Conservation (phyloP, 345 rosid species). For the Lepidium africanum region DNA sequence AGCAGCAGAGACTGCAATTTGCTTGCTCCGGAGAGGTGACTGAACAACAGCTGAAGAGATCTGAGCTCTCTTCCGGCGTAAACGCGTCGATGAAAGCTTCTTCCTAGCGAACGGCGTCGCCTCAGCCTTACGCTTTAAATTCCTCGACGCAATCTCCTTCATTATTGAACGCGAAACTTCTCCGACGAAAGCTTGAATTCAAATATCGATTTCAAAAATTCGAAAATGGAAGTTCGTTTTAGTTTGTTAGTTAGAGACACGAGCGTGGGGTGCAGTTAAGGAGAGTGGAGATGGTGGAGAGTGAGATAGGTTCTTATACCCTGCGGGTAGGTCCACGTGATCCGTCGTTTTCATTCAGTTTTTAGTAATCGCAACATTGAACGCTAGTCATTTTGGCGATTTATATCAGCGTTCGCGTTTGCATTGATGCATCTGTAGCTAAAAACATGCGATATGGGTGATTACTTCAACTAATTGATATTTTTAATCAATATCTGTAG, state of each 20-base stretch:
- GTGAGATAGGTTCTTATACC: conserved; percentile 7
- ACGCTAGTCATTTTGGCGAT: background rate
- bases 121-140: conserved; percentile 23
- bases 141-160: conserved; percentile 26
- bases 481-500: background rate
- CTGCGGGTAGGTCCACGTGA: conserved; percentile 27
- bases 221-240: conserved; percentile 18
- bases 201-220: conserved; percentile 20
- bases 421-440: background rate
- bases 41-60: conserved; percentile 30
- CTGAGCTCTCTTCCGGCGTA: conserved; percentile 39
- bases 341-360: background rate
- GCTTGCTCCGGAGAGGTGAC: background rate
- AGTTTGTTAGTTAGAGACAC: conserved; percentile 9
- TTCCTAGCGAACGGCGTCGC: conserved; percentile 23
- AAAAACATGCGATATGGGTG: background rate
- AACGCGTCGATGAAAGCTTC: conserved; percentile 50
- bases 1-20: conserved; percentile 19
- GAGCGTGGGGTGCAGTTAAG: conserved; percentile 23
- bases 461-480: background rate
- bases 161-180: background rate
- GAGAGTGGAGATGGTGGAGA: conserved; percentile 9
- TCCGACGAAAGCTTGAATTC: background rate
- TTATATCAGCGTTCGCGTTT: conserved; percentile 16
- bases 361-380: background rate